phyloP scores from a whole-genome alignment of 2,329 filamentous ascomycete species.

The Colletotrichum sp. region DNA sequence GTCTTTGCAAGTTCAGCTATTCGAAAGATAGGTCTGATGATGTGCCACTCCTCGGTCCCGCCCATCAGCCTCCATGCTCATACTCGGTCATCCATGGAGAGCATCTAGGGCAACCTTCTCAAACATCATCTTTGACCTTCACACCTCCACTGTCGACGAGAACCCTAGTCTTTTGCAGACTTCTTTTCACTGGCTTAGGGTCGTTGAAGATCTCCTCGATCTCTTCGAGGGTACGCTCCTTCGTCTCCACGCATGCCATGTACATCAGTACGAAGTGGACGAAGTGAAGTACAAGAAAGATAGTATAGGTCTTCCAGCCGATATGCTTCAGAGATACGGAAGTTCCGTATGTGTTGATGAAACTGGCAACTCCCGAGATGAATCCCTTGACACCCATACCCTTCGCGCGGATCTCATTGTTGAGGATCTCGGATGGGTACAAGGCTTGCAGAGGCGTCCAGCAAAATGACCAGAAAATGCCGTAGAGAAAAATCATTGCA shows the following conservation, averaged over 20 bases:
- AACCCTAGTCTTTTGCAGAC: constrained; percentile 19
- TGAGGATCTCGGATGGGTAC: constrained; percentile 39
- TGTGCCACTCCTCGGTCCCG: not conserved
- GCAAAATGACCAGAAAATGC: constrained; percentile 46
- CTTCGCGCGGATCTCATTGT: constrained; percentile 40
- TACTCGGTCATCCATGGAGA: not conserved
- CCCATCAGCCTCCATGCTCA: not conserved
- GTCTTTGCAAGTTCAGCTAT: no score
- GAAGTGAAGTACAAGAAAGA: constrained; percentile 47
- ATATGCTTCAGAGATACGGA: constrained; percentile 45
- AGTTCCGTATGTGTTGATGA: constrained; percentile 44
- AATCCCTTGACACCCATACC: constrained; percentile 45
- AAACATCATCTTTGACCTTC: not conserved
- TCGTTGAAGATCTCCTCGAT: constrained; percentile 60
- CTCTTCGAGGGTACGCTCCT: constrained; percentile 59
- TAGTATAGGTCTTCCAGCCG: constrained; percentile 47
- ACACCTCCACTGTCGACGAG: constrained; percentile 12
- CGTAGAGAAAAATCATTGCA: constrained; percentile 47
- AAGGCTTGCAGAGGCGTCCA: constrained; percentile 51
- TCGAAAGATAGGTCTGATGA: not conserved
- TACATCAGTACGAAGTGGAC: constrained; percentile 22
- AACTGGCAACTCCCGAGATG: constrained; percentile 32
- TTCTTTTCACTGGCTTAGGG: constrained; percentile 20
- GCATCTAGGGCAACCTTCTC: not conserved
- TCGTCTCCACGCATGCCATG: constrained; percentile 47